phyloP scores from a whole-genome alignment of 345 rosid species.

The Salix viminalis region DNA sequence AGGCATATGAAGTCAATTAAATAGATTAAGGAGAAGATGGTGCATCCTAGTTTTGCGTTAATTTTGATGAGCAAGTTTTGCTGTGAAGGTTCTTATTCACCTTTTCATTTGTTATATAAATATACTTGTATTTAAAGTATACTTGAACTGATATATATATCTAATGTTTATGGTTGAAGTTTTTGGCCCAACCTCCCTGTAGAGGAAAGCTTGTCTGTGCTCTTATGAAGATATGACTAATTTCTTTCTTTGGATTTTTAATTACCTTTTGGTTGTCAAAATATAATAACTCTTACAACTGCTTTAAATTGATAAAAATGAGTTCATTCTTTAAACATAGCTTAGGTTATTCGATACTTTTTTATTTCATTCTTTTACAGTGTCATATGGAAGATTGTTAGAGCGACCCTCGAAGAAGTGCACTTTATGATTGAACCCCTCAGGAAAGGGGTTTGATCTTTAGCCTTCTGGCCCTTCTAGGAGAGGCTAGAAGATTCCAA shows the following conservation, averaged over 20 bases:
- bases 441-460: background rate
- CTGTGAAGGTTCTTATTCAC: background rate
- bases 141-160: background rate
- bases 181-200: background rate
- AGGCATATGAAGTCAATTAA: background rate
- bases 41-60: background rate
- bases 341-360: background rate
- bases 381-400: background rate
- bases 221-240: background rate
- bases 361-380: background rate
- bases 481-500: background rate
- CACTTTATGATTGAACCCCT: background rate
- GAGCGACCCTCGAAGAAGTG: background rate
- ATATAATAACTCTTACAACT: background rate
- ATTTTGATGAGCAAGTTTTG: background rate
- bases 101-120: background rate
- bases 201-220: background rate
- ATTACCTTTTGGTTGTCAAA: background rate
- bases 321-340: too few relatives aligned
- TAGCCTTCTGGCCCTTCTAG: background rate
- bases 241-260: background rate
- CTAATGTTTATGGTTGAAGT: background rate
- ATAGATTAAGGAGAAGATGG: background rate
- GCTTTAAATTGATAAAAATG: too few relatives aligned
- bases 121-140: background rate